Percentiles rank a stretch among this genome's conserved stretches.
phyloP scores from a whole-genome alignment of 108 stramenopile genomes.

The Discostella pseudostelligera region DNA sequence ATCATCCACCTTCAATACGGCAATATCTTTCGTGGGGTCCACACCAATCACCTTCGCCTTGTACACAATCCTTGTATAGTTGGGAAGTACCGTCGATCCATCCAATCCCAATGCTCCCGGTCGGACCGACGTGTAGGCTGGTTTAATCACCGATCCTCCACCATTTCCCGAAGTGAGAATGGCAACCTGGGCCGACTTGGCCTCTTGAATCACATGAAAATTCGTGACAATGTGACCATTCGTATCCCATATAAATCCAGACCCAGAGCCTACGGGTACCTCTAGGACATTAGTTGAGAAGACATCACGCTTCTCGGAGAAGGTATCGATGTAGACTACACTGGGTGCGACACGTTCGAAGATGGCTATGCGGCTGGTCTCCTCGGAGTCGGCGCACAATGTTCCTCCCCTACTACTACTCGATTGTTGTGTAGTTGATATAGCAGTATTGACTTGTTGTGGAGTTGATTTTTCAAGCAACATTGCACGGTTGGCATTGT shows the following conservation, averaged over 20 bases:
- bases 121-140: constrained; percentile 31
- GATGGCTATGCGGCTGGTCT: constrained; percentile 63
- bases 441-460: too few species aligned
- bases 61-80: constrained; percentile 55
- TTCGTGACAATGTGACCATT: constrained; percentile 74
- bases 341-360: constrained; percentile 72
- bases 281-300: constrained; percentile 69
- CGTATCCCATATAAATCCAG: constrained; percentile 90
- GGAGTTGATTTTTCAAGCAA: too few species aligned
- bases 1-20: constrained; percentile 77
- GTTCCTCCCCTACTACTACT: too few species aligned
- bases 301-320: constrained; percentile 62
- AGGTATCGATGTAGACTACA: constrained; percentile 84
- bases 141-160: constrained; percentile 8
- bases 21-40: constrained; percentile 93
- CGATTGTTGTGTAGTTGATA: too few species aligned
- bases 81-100: constrained; percentile 23
- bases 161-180: constrained; percentile 28
- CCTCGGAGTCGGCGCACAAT: constrained; percentile 29
- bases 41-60: constrained; percentile 83
- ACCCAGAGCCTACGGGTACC: constrained; percentile 79
- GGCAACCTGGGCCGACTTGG: constrained; percentile 73
- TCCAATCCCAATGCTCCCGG: constrained; percentile 19
- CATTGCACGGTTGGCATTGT: too few species aligned
- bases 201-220: constrained; percentile 86